Evolutionary conservation across 2,329 filamentous ascomycete genomes (phyloP).

Genomic region (Saccharata proteae): DNA sequence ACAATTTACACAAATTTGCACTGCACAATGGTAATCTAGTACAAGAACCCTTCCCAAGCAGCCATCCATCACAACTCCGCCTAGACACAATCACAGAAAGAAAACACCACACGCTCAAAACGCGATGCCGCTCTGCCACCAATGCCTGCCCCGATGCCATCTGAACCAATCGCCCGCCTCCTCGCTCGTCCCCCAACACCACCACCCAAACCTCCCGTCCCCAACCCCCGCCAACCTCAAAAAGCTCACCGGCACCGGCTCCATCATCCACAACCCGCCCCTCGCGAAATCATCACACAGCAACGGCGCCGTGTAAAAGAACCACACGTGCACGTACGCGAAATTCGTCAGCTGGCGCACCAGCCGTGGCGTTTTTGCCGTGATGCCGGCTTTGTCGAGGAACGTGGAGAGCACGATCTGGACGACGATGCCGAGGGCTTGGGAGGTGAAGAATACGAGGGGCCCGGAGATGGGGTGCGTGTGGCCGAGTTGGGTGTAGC

Average conservation of each 20-base stretch:
- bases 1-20: no score
- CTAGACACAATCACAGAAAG: no score
- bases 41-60: no score
- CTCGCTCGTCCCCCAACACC: slow-evolving; percentile 45
- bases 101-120: slow-evolving; percentile 18
- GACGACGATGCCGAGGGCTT: slow-evolving; percentile 51
- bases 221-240: slow-evolving; percentile 57
- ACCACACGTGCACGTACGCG: slow-evolving; percentile 51
- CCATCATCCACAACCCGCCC: slow-evolving; percentile 65
- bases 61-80: no score
- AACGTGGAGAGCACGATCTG: slow-evolving; percentile 38
- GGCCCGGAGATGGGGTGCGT: slow-evolving; percentile 42
- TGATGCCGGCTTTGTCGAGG: slow-evolving; percentile 23
- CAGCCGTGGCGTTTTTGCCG: slow-evolving; percentile 30
- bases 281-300: slow-evolving; percentile 67
- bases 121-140: slow-evolving; percentile 48
- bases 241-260: slow-evolving; percentile 67
- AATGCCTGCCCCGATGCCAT: slow-evolving; percentile 49
- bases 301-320: slow-evolving; percentile 51
- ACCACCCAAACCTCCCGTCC: slow-evolving; percentile 47
- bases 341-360: slow-evolving; percentile 47
- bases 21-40: no score
- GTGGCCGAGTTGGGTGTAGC: slow-evolving; percentile 51
- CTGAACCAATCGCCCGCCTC: slow-evolving; percentile 33
- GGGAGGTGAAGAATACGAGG: slow-evolving; percentile 59